Evolutionary conservation across 306 rosid species (phyloP).

Genomic region (Canavalia gladiata): DNA sequence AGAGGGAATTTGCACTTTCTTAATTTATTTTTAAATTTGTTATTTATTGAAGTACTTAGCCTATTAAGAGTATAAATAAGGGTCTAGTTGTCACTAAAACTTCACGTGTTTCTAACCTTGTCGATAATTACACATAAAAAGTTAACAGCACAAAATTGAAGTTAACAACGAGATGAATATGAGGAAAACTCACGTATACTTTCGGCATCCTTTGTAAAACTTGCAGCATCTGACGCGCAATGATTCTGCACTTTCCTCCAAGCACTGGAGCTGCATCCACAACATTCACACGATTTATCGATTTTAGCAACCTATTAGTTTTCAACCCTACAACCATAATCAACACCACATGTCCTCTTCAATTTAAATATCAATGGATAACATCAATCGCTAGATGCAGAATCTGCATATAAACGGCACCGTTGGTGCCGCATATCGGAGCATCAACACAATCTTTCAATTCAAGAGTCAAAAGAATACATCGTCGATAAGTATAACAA

Average conservation of each 20-base stretch:
- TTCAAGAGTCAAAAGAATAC: slow-evolving; percentile 25
- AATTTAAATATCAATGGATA: not conserved
- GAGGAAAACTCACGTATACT: slow-evolving; percentile 72
- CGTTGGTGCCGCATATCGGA: not conserved
- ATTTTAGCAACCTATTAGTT: slow-evolving; percentile 11
- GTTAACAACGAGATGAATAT: not conserved
- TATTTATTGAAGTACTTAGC: slow-evolving; percentile 2
- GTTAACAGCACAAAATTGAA: not conserved
- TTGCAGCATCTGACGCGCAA: slow-evolving; percentile 75
- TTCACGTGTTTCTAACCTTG: not conserved
- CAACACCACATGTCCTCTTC: slow-evolving; percentile 1
- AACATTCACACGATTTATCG: slow-evolving; percentile 31
- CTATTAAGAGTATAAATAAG: slow-evolving; percentile 16
- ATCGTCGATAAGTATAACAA: not conserved
- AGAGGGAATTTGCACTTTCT: not conserved
- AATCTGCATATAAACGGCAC: not conserved
- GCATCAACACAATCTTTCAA: slow-evolving; percentile 1
- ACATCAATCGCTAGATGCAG: slow-evolving; percentile 21
- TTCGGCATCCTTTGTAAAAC: slow-evolving; percentile 91
- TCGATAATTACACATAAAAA: not conserved
- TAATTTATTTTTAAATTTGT: not conserved
- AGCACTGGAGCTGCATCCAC: slow-evolving; percentile 78
- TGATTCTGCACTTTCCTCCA: slow-evolving; percentile 93
- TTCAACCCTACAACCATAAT: slow-evolving; percentile 8
- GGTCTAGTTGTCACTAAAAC: slow-evolving; percentile 22